Base-by-base conservation (phyloP, 257 asterid genomes). In the Galeopsis tetrahit region DNA sequence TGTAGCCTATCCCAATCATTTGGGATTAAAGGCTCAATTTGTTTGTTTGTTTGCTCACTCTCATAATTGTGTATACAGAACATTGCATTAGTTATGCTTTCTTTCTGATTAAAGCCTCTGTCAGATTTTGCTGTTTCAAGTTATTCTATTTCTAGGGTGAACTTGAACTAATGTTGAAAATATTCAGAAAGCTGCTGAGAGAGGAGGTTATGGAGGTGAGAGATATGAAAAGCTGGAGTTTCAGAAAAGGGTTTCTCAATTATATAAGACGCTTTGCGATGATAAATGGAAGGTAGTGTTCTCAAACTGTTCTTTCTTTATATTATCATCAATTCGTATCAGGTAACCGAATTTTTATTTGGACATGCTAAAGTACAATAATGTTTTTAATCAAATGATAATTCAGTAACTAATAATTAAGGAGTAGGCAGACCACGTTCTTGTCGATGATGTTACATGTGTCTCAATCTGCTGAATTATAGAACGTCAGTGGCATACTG, bases 171-270 rank as follows among this genome's bases (percentile, higher is more conserved):
- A 7, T 4, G n/a, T 9, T 48, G 10, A 48, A 71, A 71, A 79
- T 63, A 72, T 73, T 44, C 69, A 92, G 97, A 82, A 87, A 80
- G 99, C 99, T 72, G 91, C 98, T 32, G 95, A 90, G 82, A 84
- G 99, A 82, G 99, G 96, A 72, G 97, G 97, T 48, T 95, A 95
- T 74, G 98, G 99, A 39, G 96, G 85, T 7, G 98, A 95, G 83
- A 82, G 98, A 82, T 95, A 95, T 31, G 99, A 95, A 85, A 86
- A 90, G 81, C 91, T 90, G 15, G 99, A 95, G 84, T 95, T 95
- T 87, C 99, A 95, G 80, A 82, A 84, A 74, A 84, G 76, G 74
- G 98, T 92, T 69, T 88, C 94, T 33, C 75, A 78, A 35, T 84
- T 83, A 49, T 92, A 92, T 78, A 77, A 68, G 65, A 73, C 53